Percentiles rank a stretch among this genome's conserved stretches.
phyloP scores from a whole-genome alignment of 2,329 filamentous ascomycete genomes.

The Xylaria sp. region DNA sequence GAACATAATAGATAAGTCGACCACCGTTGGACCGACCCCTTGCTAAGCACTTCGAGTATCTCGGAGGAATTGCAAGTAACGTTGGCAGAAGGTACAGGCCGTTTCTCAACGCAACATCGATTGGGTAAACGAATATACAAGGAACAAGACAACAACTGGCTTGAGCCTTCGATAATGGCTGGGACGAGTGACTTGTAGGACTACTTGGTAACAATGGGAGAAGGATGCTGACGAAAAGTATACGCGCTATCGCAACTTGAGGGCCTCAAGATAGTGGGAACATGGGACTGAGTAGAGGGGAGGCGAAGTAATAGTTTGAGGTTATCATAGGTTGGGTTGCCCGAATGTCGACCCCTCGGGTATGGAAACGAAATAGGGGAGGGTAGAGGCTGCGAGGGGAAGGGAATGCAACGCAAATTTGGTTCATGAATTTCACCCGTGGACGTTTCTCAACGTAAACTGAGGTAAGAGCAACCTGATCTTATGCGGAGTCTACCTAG shows the following conservation, averaged over 20 bases:
- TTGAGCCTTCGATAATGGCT: not conserved
- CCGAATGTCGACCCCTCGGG: too few relatives aligned
- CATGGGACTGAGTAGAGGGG: not conserved
- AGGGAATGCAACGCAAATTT: not conserved
- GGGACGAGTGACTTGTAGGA: not conserved
- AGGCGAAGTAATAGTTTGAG: not conserved
- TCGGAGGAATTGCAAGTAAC: too few relatives aligned
- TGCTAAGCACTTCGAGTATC: too few relatives aligned
- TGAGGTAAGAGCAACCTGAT: not conserved
- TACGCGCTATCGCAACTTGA: not conserved
- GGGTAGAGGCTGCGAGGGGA: not conserved
- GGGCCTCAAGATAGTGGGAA: not conserved
- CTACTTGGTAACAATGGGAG: not conserved
- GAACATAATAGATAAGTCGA: too few relatives aligned
- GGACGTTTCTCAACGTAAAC: not conserved
- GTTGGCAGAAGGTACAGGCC: not conserved
- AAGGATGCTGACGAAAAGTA: not conserved
- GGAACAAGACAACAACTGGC: too few relatives aligned
- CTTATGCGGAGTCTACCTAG: too few relatives aligned
- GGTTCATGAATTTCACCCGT: not conserved
- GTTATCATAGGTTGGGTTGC: not conserved
- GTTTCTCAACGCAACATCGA: not conserved
- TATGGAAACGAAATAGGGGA: not conserved
- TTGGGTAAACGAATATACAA: not conserved
- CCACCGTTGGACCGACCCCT: too few relatives aligned